Base-by-base conservation (phyloP, 2,329 filamentous ascomycete species). In the Microdochium bolleyi region DNA sequence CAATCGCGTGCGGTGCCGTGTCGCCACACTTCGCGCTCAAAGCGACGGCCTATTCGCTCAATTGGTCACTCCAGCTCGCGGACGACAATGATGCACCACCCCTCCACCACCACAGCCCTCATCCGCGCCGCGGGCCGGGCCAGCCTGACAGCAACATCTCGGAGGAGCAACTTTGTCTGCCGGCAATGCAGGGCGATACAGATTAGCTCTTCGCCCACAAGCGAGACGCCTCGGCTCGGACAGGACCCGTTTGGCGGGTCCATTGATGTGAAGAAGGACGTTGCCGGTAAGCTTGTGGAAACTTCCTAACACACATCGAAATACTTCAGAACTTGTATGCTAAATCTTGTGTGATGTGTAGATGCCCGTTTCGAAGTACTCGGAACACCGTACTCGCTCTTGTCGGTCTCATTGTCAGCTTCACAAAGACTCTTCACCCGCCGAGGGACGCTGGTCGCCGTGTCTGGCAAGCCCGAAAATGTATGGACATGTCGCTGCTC, bases 291-390 rank as follows among this genome's bases (percentile, higher is more conserved):
- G 61, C n/a, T n/a, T n/a, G n/a, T n/a, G n/a, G n/a, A n/a, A n/a
- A n/a, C n/a, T n/a, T n/a, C n/a, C n/a, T n/a, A n/a, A n/a, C n/a
- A n/a, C n/a, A n/a, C n/a, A n/a, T n/a, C n/a, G n/a, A n/a, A n/a
- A n/a, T n/a, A n/a, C n/a, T n/a, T n/a, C n/a, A n/a, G n/a, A n/a
- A n/a, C n/a, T n/a, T n/a, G n/a, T n/a, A n/a, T n/a, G n/a, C n/a
- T n/a, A n/a, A n/a, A 55, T 8, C 49, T 48, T 10, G 34, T 52
- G 58, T 50, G n/a, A 32, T 11, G 9, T 32, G 8, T 61, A 96
- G 94, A 97, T 80, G 94, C 94, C 52, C 85, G 85, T 54, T 99
- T 99, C 70, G 90, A 97, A 70, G 90, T 97, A 49, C 76, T 99
- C 58, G 94, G 94, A 56, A 83, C 89, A 24, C 91, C 92, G 1